These are phyloP conservation scores for Candida maesae DNA, from an alignment of 805 yeast genomes.

Conservation along the genomic window DNA sequence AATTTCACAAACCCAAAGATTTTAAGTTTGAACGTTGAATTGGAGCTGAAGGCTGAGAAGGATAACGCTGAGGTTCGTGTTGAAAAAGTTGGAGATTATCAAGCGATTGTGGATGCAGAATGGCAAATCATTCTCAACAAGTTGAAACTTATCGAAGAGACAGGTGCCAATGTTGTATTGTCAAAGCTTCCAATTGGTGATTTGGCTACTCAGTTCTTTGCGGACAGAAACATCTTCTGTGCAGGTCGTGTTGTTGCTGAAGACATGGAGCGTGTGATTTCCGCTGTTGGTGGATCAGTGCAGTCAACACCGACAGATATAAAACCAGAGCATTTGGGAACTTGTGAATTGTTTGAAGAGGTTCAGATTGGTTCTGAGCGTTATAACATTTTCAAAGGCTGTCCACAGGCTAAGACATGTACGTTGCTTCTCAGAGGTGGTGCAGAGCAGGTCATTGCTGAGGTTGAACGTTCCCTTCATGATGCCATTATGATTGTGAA, in stretches of 20 bases:
- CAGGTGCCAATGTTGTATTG: constrained; percentile 91
- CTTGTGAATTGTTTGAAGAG: constrained; percentile 85
- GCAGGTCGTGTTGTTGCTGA: constrained; percentile 91
- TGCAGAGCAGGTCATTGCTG: constrained; percentile 96
- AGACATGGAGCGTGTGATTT: constrained; percentile 87
- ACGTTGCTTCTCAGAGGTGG: constrained; percentile 95
- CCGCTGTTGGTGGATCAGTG: constrained; percentile 90
- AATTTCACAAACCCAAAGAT: constrained; percentile 74
- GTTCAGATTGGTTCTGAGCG: constrained; percentile 95
- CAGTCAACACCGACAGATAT: constrained; percentile 78
- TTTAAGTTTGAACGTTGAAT: constrained; percentile 81
- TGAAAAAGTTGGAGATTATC: constrained; percentile 89
- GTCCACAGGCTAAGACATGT: constrained; percentile 90
- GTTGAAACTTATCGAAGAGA: constrained; percentile 70
- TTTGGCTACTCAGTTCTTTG: constrained; percentile 97
- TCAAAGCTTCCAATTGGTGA: constrained; percentile 97
- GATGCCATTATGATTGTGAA: constrained; percentile 99
- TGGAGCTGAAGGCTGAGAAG: constrained; percentile 96
- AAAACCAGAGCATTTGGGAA: constrained; percentile 68
- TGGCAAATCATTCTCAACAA: constrained; percentile 92
- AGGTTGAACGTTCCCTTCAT: constrained; percentile 94
- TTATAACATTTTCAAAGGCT: constrained; percentile 88
- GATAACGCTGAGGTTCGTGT: constrained; percentile 98
- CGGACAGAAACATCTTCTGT: constrained; percentile 93
- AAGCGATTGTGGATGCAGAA: constrained; percentile 97